Evolutionary conservation across 192 early-diverging fungal species (phyloP).

Genomic region (Backusella macrospora): DNA sequence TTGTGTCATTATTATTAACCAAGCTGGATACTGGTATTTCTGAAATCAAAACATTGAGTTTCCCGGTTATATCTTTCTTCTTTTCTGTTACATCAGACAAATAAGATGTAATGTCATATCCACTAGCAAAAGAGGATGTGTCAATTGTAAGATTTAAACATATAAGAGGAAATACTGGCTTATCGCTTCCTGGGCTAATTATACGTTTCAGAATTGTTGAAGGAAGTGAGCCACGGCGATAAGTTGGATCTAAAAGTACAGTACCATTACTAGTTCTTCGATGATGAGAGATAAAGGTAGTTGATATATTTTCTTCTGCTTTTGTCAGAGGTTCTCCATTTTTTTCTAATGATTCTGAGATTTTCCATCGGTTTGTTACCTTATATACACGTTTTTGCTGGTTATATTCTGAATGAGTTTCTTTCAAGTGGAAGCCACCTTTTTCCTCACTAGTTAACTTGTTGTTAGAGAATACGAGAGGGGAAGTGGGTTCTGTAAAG

Average conservation of each 20-base stretch:
- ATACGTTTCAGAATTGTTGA: not conserved
- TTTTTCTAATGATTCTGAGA: not conserved
- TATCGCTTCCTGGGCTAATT: not conserved
- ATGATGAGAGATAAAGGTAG: not conserved
- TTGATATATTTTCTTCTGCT: not conserved
- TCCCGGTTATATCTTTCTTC: conserved; percentile 23
- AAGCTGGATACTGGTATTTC: conserved; percentile 23
- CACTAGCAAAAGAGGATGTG: not conserved
- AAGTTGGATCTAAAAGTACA: not conserved
- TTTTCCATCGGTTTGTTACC: not conserved
- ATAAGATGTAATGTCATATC: conserved; percentile 1
- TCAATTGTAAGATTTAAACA: not conserved
- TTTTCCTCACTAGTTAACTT: conserved; percentile 12
- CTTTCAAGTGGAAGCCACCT: not conserved
- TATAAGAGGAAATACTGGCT: not conserved
- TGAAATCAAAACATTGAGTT: conserved; percentile 19
- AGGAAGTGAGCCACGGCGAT: conserved; percentile 11
- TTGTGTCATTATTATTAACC: conserved; percentile 20
- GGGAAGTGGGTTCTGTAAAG: conserved; percentile 29
- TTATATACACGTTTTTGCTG: conserved; percentile 4
- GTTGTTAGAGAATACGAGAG: conserved; percentile 37
- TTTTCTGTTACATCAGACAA: conserved; percentile 17
- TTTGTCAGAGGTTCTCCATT: not conserved
- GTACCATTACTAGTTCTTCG: not conserved
- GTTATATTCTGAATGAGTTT: conserved; percentile 7